Evolutionary conservation across 2,329 filamentous ascomycete genomes (phyloP).

Genomic region (Calonectria ilicicola): DNA sequence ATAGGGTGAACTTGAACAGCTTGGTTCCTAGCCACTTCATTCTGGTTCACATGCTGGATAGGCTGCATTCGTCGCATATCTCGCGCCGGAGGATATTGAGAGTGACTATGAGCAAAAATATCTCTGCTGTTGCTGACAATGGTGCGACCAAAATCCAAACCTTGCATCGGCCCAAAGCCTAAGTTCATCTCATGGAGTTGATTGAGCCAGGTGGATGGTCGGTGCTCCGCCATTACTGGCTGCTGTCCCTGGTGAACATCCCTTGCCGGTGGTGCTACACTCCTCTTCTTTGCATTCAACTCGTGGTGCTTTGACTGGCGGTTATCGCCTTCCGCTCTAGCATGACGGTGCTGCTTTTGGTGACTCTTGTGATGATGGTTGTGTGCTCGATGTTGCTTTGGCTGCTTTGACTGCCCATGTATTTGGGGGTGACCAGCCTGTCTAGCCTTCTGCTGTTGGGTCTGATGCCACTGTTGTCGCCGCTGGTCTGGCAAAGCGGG

Average conservation of each 20-base stretch:
- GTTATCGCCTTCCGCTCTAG: neutral
- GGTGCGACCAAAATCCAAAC: neutral
- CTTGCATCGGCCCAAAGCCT: slow-evolving; percentile 17
- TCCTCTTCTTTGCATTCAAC: neutral
- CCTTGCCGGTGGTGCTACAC: neutral
- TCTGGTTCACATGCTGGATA: neutral
- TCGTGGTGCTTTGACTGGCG: neutral
- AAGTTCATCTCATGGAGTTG: neutral
- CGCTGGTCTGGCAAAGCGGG: neutral
- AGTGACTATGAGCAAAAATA: neutral
- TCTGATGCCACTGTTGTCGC: neutral
- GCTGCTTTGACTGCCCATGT: neutral
- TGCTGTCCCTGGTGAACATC: neutral
- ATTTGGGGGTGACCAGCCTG: neutral
- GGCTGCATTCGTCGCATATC: neutral
- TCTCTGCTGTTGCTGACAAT: neutral
- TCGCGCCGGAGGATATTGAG: neutral
- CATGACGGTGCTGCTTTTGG: neutral
- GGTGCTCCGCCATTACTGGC: neutral
- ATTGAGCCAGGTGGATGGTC: neutral
- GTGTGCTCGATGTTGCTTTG: neutral
- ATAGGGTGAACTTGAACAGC: neutral
- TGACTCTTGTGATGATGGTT: neutral
- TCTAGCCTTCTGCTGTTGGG: neutral
- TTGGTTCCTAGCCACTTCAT: neutral